Conservation (phyloP, 768 basidiomycete genomes). For the Auriscalpium vulgare region DNA sequence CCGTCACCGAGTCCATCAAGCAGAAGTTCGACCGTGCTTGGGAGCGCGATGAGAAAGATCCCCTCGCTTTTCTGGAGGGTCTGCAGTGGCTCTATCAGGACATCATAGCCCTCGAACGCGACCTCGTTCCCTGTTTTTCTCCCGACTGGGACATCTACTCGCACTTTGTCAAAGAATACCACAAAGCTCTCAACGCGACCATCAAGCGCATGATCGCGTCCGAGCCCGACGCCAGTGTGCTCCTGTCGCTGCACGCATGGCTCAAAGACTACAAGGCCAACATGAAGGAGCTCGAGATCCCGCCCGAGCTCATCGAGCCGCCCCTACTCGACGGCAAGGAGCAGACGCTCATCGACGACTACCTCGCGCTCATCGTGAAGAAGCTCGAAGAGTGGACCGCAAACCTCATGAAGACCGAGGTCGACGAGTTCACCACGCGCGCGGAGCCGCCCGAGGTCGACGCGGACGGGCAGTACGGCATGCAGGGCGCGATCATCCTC, state of each 20-base stretch:
- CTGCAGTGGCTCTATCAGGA: constrained; percentile 93
- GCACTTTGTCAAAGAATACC: constrained; percentile 81
- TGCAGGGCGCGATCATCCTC: constrained; percentile 84
- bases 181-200: constrained; percentile 71
- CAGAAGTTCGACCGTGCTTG: constrained; percentile 63
- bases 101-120: constrained; percentile 83
- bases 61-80: constrained; percentile 65
- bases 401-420: constrained; percentile 89
- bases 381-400: constrained; percentile 96
- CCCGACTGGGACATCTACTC: constrained; percentile 85
- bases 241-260: constrained; percentile 86
- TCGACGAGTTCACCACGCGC: constrained; percentile 75
- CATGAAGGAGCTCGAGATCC: constrained; percentile 89
- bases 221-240: constrained; percentile 80
- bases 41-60: constrained; percentile 51
- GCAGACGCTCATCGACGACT: constrained; percentile 89
- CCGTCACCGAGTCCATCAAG: constrained; percentile 71
- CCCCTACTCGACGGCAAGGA: constrained; percentile 93
- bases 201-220: constrained; percentile 62
- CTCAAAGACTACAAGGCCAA: constrained; percentile 91
- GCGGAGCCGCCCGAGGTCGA: constrained; percentile 84
- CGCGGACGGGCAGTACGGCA: constrained; percentile 82
- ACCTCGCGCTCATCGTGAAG: constrained; percentile 84
- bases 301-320: constrained; percentile 76
- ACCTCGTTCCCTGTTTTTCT: constrained; percentile 88